Conservation (phyloP, 2,329 filamentous ascomycete genomes). For the Penicillium sp. region DNA sequence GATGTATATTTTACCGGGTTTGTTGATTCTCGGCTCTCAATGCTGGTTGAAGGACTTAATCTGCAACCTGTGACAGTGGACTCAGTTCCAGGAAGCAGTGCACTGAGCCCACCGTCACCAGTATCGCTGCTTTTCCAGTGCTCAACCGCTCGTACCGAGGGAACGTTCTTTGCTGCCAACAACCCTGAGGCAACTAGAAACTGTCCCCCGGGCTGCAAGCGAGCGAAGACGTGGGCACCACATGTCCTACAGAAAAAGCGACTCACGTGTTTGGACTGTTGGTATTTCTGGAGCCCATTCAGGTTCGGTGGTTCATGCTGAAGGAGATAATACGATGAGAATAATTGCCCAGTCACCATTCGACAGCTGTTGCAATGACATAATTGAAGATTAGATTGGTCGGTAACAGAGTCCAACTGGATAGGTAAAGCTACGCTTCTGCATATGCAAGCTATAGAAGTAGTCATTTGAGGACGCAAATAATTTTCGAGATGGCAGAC, state of each 20-base stretch:
- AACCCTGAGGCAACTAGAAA: constrained; percentile 32
- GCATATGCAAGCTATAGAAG: constrained; percentile 26
- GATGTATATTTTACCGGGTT: constrained; percentile 8
- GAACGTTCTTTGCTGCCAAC: constrained; percentile 15
- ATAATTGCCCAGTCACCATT: constrained; percentile 41
- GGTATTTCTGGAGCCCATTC: constrained; percentile 36
- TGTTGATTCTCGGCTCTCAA: background rate
- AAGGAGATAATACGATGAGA: constrained; percentile 38
- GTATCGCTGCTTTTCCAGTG: constrained; percentile 26
- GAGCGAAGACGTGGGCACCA: constrained; percentile 39
- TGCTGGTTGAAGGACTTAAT: constrained; percentile 8
- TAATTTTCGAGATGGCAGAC: background rate
- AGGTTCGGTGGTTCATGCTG: constrained; percentile 29
- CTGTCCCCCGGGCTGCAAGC: constrained; percentile 18
- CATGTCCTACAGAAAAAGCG: constrained; percentile 47
- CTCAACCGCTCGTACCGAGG: constrained; percentile 16
- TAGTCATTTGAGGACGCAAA: constrained; percentile 8
- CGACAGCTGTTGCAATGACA: constrained; percentile 49
- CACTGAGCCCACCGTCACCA: constrained; percentile 24
- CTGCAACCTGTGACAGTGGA: constrained; percentile 16
- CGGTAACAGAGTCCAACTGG: constrained; percentile 16
- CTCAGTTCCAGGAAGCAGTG: constrained; percentile 20
- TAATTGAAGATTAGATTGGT: constrained; percentile 27
- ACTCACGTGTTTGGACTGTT: constrained; percentile 35
- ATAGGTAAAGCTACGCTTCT: constrained; percentile 20